Evolutionary conservation across 2,329 filamentous ascomycete species (phyloP), one percentile per base, ranked within the genome.

Genomic region (Leptographium procerum): DNA sequence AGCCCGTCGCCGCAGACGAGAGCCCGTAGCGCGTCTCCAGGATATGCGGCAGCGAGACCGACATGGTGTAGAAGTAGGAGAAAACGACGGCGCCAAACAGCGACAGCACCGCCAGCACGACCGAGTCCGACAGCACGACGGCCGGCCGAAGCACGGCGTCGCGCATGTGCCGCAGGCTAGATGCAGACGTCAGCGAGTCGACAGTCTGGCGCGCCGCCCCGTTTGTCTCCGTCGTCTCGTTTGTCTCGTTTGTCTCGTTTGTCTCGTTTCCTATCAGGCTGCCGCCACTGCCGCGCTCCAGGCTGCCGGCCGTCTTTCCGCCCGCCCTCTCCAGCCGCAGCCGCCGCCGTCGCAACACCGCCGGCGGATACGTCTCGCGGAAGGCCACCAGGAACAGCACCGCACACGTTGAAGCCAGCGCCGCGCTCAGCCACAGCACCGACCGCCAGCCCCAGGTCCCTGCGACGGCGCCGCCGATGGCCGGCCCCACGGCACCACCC

Each of bases 61-160:
- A 75, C 63, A 82, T 72, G 57, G 82, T 68, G 65, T 82, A 84
- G 47, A 77, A 77, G 61, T 75, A 78, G 3, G 77, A 72, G 62
- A 80, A 83, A 1, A 72, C 69, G 16, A 81, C 67, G 7, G 76
- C 71, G 16, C 75, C 73, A 50, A 76, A 76, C 1, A 81, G 61
- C 0, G 76, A 73, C 66, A 76, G 58, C 2, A 73, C 61, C 55
- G 76, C 70, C 22, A 75, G 66, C 59, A 74, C 75, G 48, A 71
- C 74, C 3, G 70, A 79, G 13, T 73, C 68, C 19, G 73, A 43
- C 22, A 81, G 72, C 64, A 81, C 70, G 59, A 76, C 75, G 52
- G 74, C 70, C 0, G 79, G 78, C 0, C 78, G 73, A 1, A 76
- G 65, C 48, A 81, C 75, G 40, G 75, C 70, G 10, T 73, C 71